Conservation (phyloP, 2,329 filamentous ascomycete genomes). For the Fusarium floridanum region DNA sequence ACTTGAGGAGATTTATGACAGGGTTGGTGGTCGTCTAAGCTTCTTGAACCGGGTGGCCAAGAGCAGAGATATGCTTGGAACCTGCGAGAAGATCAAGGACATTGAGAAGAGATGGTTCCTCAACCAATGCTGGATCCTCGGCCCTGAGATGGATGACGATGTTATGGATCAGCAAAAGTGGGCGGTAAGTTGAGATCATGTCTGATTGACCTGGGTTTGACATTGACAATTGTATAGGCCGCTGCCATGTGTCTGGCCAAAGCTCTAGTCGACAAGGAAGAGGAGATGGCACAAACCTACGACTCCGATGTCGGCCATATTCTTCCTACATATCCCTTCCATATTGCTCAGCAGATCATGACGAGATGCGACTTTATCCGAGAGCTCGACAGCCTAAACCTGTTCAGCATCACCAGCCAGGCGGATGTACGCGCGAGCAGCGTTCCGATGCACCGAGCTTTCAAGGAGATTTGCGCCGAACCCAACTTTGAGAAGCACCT, state of each 20-base stretch:
- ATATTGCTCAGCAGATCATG: constrained; percentile 91
- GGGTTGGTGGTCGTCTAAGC: constrained; percentile 87
- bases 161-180: constrained; percentile 99
- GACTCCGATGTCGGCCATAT: constrained; percentile 77
- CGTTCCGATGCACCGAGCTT: constrained; percentile 95
- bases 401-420: constrained; percentile 92
- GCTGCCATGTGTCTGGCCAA: constrained; percentile 94
- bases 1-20: constrained; percentile 85
- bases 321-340: constrained; percentile 83
- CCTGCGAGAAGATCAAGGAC: constrained; percentile 79
- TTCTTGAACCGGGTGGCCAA: constrained; percentile 94
- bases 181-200: constrained; percentile 70
- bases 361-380: constrained; percentile 95
- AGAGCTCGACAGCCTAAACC: constrained; percentile 90
- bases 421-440: constrained; percentile 92
- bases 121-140: constrained; percentile 81
- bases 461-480: constrained; percentile 82
- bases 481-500: constrained; percentile 86
- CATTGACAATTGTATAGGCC: constrained; percentile 63
- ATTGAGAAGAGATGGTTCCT: constrained; percentile 82
- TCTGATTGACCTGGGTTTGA: not conserved
- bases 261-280: constrained; percentile 87
- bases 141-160: constrained; percentile 88
- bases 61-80: constrained; percentile 80
- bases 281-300: constrained; percentile 74